Base-by-base conservation (phyloP, 129 eudicot genomes). In the Kitagawia praeruptora region DNA sequence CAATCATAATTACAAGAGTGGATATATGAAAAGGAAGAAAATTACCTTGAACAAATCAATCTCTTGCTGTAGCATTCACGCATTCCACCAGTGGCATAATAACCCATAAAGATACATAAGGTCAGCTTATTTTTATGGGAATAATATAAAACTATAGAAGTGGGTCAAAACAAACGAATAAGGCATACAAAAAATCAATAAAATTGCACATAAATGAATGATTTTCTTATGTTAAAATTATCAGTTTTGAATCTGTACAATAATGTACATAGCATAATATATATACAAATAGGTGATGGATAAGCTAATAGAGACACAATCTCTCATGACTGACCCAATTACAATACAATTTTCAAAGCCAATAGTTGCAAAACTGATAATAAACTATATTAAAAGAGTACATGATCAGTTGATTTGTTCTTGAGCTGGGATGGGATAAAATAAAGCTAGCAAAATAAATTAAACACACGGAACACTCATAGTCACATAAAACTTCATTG, bases 41-140 rank as follows among this genome's bases (percentile, higher is more conserved):
- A 37, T 83, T 80, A 95, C 99, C 99, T 95, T 92, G 44, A 95
- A 92, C 85, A 95, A 87, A 83, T 95, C 99, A 78, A 95, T 95
- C 84, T 95, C 99, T 92, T 92, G 97, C 99, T 95, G 97, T 70
- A 34, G 79, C 63, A 77, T 76, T 81, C 46, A 80, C 70, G 77
- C 77, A 69, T 80, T 82, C 83, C 31, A 58, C 34, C 67, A n/a
- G 34, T 58, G 67, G 15, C 67, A 58, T 58, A 56, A 56, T 56
- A n/a, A 58, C 67, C 67, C 31, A 12, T 58, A 58, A 58, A 11
- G 34, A 58, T 8, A 58, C 14, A 58, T n/a, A 8, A n/a, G 4
- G 67, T 58, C 67, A 58, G 67, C 67, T 58, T 58, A n/a, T n/a
- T n/a, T 2, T 58, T 58, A 58, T n/a, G 67, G 34, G 31, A 58